Percentiles rank a stretch among this genome's conserved stretches.
Conservation (phyloP, 1,284 basidiomycete genomes). For the Sutorius eximius region DNA sequence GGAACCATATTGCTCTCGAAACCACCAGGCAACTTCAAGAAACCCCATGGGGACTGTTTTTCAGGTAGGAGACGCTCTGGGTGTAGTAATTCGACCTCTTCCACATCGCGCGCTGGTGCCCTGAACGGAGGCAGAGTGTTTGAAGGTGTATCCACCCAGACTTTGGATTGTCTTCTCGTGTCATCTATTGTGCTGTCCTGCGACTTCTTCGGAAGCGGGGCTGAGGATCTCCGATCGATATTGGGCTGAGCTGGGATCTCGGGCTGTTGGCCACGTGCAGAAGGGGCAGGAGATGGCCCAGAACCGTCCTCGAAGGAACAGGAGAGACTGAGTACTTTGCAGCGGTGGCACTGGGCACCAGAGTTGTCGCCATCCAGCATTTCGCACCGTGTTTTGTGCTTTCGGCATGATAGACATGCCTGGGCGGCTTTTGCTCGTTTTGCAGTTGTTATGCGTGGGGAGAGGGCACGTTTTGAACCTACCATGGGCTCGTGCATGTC, state of each 20-base stretch:
- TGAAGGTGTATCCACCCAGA: conserved; percentile 23
- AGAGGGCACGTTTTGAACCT: conserved; percentile 34
- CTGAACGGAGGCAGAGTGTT: conserved; percentile 24
- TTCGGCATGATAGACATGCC: conserved; percentile 42
- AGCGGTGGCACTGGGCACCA: conserved; percentile 40
- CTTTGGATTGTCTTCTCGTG: conserved; percentile 20
- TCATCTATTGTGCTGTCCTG: conserved; percentile 28
- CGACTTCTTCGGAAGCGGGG: conserved; percentile 19
- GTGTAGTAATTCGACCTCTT: conserved; percentile 33
- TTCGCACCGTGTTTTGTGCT: conserved; percentile 46
- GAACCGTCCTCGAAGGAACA: conserved; percentile 40
- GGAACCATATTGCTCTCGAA: conserved; percentile 43
- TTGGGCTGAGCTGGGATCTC: conserved; percentile 21
- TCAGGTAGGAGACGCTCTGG: conserved; percentile 32
- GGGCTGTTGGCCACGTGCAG: conserved; percentile 17
- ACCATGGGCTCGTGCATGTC: conserved; percentile 21
- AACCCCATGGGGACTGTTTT: conserved; percentile 39
- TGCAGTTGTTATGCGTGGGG: conserved; percentile 27
- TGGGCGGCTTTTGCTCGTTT: conserved; percentile 42
- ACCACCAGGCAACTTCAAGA: conserved; percentile 35
- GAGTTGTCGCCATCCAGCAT: conserved; percentile 39
- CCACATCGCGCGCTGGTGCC: conserved; percentile 18
- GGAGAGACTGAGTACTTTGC: conserved; percentile 41
- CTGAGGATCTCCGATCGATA: conserved; percentile 30
- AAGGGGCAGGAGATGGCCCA: conserved; percentile 12